phyloP scores from a whole-genome alignment of 2,329 filamentous ascomycete genomes.

The Fonsecaea monophora region DNA sequence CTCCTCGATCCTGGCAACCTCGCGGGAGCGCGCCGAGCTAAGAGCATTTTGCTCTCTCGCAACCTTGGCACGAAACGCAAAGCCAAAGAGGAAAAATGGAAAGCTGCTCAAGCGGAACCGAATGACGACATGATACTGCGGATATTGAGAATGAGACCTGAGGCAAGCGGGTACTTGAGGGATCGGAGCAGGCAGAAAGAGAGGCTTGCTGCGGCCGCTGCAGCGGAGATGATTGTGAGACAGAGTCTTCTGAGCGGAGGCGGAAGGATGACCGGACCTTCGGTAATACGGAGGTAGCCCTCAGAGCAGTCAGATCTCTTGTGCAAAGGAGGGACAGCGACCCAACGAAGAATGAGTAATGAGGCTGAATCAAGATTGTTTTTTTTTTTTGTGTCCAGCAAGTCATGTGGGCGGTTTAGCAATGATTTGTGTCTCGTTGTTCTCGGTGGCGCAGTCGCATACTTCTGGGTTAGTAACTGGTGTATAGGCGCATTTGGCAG shows the following conservation, averaged over 20 bases:
- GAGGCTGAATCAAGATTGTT: conserved; percentile 1
- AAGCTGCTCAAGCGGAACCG: conserved; percentile 93
- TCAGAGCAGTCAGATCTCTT: background rate
- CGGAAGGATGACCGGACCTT: conserved; percentile 58
- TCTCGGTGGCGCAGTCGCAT: background rate
- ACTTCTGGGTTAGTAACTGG: background rate
- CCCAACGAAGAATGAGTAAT: conserved; percentile 1
- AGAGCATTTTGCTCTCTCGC: conserved; percentile 88
- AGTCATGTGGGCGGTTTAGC: background rate
- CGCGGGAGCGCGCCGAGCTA: conserved; percentile 60
- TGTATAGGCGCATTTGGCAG: conserved; percentile 1
- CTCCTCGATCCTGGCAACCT: conserved; percentile 58
- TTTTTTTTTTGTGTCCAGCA: background rate
- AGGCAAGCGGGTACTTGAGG: conserved; percentile 84
- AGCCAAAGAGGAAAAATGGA: conserved; percentile 93
- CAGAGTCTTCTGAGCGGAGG: conserved; percentile 76
- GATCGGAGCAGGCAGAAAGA: conserved; percentile 94
- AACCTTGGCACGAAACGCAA: conserved; percentile 96
- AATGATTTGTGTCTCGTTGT: background rate
- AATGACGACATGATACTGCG: conserved; percentile 98
- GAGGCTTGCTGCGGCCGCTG: conserved; percentile 84
- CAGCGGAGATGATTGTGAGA: conserved; percentile 91
- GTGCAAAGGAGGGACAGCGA: background rate
- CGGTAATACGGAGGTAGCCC: conserved; percentile 36
- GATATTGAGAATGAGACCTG: conserved; percentile 92